Conservation (phyloP, 495 filamentous ascomycete species). For the Aspergillus wentii region DNA sequence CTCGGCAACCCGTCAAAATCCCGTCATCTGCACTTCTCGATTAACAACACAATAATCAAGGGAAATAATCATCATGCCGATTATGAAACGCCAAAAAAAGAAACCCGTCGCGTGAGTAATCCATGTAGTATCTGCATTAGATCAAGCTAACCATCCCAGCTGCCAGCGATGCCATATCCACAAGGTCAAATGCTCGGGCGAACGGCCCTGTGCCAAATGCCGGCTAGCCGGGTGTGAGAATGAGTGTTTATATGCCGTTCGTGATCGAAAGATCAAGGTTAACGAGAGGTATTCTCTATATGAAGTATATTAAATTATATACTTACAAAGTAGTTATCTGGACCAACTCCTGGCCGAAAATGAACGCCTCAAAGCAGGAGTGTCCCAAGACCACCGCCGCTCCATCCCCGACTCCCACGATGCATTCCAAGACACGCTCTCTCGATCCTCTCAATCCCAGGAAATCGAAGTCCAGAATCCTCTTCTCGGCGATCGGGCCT, state of each 20-base stretch:
- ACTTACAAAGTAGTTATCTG: constrained; percentile 17
- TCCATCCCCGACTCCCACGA: constrained; percentile 2
- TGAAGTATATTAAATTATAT: too few relatives aligned
- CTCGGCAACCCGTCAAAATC: too few relatives aligned
- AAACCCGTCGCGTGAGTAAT: constrained; percentile 24
- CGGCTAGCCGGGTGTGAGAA: constrained; percentile 14
- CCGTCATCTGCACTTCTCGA: too few relatives aligned
- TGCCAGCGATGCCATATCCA: constrained; percentile 31
- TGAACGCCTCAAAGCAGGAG: constrained; percentile 13
- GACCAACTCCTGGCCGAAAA: constrained; percentile 22
- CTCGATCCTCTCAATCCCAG: too few relatives aligned
- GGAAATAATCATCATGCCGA: constrained; percentile 7
- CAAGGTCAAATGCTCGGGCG: constrained; percentile 36
- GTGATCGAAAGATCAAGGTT: constrained; percentile 30
- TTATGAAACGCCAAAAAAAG: constrained; percentile 19
- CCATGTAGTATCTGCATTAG: background rate
- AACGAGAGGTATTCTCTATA: constrained; percentile 26
- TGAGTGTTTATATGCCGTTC: constrained; percentile 28
- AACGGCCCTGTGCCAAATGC: constrained; percentile 28
- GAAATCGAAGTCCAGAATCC: constrained; percentile 29
- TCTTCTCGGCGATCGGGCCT: constrained; percentile 25
- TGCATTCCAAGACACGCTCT: constrained; percentile 1
- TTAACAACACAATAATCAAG: too few relatives aligned
- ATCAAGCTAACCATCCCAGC: constrained; percentile 8
- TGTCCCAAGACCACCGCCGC: constrained; percentile 6